Evolutionary conservation across 2,329 filamentous ascomycete species (phyloP).

Genomic region (Biscogniauxia marginata): DNA sequence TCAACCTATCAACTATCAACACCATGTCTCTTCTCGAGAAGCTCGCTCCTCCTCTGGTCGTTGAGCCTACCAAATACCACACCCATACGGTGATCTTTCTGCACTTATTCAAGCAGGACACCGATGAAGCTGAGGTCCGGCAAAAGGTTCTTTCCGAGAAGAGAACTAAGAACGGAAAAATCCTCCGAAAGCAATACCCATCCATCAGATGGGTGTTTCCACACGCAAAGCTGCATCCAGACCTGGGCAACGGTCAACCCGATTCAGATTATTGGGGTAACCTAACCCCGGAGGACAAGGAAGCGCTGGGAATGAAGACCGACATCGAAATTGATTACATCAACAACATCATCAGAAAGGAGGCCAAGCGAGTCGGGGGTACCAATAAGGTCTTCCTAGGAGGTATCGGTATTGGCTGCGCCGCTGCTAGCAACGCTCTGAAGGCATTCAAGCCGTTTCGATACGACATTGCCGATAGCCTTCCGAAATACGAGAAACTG

Average conservation of each 20-base stretch:
- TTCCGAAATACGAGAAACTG: too few species aligned
- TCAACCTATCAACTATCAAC: background rate
- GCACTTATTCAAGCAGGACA: background rate
- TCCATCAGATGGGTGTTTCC: background rate
- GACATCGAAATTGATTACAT: too few species aligned
- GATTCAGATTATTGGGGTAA: too few species aligned
- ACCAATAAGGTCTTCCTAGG: too few species aligned
- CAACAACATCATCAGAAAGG: too few species aligned
- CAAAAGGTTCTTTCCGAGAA: background rate
- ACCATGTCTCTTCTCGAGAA: background rate
- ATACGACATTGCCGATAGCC: too few species aligned
- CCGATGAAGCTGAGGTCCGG: background rate
- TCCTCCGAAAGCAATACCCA: background rate
- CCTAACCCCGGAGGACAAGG: too few species aligned
- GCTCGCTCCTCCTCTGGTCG: background rate
- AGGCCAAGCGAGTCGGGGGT: too few species aligned
- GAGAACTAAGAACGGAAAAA: background rate
- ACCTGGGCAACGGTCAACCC: background rate
- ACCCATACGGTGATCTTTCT: conserved; percentile 1
- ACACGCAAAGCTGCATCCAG: background rate
- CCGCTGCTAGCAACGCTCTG: too few species aligned
- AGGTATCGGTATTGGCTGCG: too few species aligned
- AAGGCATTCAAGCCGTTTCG: too few species aligned
- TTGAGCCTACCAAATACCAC: background rate
- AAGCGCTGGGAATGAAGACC: too few species aligned